Conservation (phyloP, 139 green algal species). For the Zygnema circumcarinatum region DNA sequence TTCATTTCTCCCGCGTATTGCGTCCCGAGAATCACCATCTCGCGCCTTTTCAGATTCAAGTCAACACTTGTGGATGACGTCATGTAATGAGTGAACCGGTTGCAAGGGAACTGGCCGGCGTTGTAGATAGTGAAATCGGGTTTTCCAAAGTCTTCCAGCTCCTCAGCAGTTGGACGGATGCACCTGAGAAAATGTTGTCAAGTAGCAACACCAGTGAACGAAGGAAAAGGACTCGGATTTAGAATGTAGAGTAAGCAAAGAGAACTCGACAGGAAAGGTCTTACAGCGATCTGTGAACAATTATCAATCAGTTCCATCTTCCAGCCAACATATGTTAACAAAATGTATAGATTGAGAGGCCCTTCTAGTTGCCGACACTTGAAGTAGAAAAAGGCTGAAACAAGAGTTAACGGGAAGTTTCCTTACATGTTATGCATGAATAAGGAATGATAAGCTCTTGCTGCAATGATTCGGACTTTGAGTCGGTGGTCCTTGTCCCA, state of each 20-base stretch:
- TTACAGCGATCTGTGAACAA: neutral
- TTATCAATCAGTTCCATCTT: neutral
- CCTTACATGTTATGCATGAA: slow-evolving; percentile 97
- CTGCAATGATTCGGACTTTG: slow-evolving; percentile 72
- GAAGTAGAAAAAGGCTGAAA: slow-evolving; percentile 1
- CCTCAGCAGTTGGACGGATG: slow-evolving; percentile 76
- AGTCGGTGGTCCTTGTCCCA: slow-evolving; percentile 52
- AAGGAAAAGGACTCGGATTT: no score
- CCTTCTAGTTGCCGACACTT: neutral
- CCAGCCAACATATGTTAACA: neutral
- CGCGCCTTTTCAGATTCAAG: slow-evolving; percentile 76
- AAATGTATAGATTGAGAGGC: neutral
- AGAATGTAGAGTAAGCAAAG: neutral
- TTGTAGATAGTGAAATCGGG: slow-evolving; percentile 97
- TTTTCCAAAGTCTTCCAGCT: slow-evolving; percentile 78
- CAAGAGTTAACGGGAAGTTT: neutral
- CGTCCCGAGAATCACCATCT: slow-evolving; percentile 82
- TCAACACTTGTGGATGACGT: slow-evolving; percentile 86
- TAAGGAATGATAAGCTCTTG: slow-evolving; percentile 90
- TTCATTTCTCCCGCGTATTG: slow-evolving; percentile 92
- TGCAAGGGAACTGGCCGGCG: slow-evolving; percentile 84
- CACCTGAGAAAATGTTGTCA: slow-evolving; percentile 40
- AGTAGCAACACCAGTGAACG: neutral
- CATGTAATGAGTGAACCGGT: slow-evolving; percentile 88
- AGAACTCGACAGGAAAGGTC: neutral